Base-by-base conservation (phyloP, 1,284 basidiomycete genomes). In the Rhodotorula sp. region DNA sequence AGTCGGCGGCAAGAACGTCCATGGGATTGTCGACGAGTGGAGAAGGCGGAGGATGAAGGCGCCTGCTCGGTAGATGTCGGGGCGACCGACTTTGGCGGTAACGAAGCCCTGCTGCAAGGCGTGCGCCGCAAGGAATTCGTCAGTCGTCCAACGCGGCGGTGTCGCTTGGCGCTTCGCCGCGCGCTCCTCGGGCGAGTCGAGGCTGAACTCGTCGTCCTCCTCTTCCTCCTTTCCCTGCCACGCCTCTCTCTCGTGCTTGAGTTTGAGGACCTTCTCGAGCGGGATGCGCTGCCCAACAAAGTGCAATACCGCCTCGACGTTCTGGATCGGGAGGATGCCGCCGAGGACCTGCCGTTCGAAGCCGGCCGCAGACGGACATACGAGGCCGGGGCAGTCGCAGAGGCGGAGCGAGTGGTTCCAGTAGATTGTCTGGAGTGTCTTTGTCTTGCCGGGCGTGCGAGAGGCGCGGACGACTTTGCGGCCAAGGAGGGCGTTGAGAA, bases 401-500 rank as follows among this genome's bases (percentile, higher is more conserved):
- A 94, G 84, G 59, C 90, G 88, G 68, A 94, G 84, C 70, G 90
- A 88, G 1, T 84, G 81, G 53, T 88, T 91, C 89, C 89, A 94
- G 79, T 89, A 94, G 59, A 92, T 85, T 0, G 93, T 94, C 80
- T 95, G 78, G 17, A 79, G 68, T 4, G 76, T 74, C 62, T 79
- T 79, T 4, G 78, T 79, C 84, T 96, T 96, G 67, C 94, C 94
- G 1, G 94, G 93, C 0, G 91, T 95, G 72, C 88, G 88, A 7
- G 90, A 93, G 6, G 93, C 92, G 72, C 88, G 85, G 1, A 95
- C 93, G 78, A 87, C 89, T 61, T 84, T 85, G n/a, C 83, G 82
- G 20, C 91, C 92, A 73, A 97, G 90, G 6, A 97, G 81, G 0
- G 93, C 93, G 78, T 97, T 97, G 55, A 97, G 81, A 4, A 96